These are phyloP conservation scores for Solanum virginianum DNA, from an alignment of 257 asterid species.

Conservation along the genomic window DNA sequence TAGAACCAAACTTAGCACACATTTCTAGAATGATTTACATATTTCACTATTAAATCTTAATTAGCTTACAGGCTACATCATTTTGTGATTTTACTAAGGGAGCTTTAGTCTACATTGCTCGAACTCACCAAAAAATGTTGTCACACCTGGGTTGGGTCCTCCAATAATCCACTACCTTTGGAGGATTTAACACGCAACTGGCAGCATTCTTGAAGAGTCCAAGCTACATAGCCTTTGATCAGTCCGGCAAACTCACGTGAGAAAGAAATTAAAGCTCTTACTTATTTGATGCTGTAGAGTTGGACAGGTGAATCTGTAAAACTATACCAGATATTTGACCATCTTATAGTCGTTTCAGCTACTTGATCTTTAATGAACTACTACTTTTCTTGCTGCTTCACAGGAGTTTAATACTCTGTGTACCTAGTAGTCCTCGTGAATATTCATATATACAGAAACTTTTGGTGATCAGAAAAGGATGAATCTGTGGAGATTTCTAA, in stretches of 20 bases:
- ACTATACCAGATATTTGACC: not conserved
- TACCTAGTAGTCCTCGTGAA: not conserved
- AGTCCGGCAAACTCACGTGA: not conserved
- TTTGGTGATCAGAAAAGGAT: not conserved
- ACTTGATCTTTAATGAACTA: not conserved
- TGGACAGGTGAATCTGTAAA: not conserved
- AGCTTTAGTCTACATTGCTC: not conserved
- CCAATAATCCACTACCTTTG: not conserved
- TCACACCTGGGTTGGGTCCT: not conserved
- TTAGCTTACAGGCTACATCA: not conserved
- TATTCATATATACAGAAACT: not conserved
- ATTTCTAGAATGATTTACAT: not conserved
- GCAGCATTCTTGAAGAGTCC: not conserved
- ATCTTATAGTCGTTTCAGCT: not conserved
- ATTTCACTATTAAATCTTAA: conserved; percentile 9
- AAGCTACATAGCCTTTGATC: not conserved
- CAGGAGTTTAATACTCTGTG: not conserved
- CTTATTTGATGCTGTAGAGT: not conserved
- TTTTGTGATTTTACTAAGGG: not conserved
- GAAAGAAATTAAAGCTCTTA: not conserved
- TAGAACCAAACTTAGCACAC: not conserved
- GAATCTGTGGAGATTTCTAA: not conserved
- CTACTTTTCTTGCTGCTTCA: not conserved
- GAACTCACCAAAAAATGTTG: not conserved
- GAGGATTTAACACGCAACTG: not conserved